Base-by-base conservation (phyloP, 345 rosid genomes). In the Camelina neglecta region DNA sequence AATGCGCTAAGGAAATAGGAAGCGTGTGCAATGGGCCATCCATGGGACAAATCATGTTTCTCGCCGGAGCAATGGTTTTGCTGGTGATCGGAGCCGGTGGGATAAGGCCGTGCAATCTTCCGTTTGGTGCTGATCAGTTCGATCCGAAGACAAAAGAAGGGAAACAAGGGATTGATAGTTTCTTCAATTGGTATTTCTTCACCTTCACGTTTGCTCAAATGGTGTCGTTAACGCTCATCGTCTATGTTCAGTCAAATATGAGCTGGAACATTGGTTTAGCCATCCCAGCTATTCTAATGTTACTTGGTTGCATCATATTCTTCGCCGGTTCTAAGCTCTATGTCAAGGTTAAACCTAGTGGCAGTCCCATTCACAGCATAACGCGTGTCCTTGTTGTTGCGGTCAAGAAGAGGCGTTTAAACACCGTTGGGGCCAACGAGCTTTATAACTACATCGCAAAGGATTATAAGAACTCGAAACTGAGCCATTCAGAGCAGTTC, bases 131-230 rank as follows among this genome's bases (percentile, higher is more conserved):
- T 24, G 97, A 91, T 66, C 97, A 91, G 51, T 91, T 91, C 65
- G 76, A 91, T 72, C 90, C 90, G 0, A 72, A 81, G 23, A 84
- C 92, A 0, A 86, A 85, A 42, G 74, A 87, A 7, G 97, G 97
- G 7, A 87, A 87, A 61, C 84, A 72, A 65, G 97, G 97, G 35
- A 82, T 89, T 39, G 81, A 86, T 38, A 91, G 97, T 75, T 91
- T 91, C 86, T 86, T 91, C 77, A 91, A 91, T 69, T 91, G 94
- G 97, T 87, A 91, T 72, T 85, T 89, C 85, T 91, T 85, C 83
- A 89, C 90, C 76, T 91, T 81, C 84, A 91, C 92, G 65, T 86
- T 87, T 13, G 94, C 97, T 24, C 88, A 86, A 56, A 85, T 89
- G 87, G 76, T 91, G 18, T 83, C 97, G 3, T 67, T 89, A 44